A percentile compares a stretch with the other conserved stretches of the same genome.
These are phyloP conservation scores for Fraxinus americana DNA, from an alignment of 257 asterid species.

Conservation along the genomic window DNA sequence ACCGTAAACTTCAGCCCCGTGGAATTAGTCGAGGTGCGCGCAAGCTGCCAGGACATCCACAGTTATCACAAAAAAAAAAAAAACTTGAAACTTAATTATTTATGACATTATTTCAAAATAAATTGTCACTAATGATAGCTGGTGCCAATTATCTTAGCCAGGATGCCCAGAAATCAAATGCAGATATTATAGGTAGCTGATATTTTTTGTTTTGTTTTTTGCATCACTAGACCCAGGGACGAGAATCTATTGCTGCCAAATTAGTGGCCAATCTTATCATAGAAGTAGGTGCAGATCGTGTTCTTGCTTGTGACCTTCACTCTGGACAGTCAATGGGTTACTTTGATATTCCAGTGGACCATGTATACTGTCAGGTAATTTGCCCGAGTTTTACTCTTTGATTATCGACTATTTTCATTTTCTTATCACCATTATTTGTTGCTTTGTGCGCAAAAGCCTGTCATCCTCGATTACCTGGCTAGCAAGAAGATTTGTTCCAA, in stretches of 20 bases:
- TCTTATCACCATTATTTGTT: conserved; percentile 12
- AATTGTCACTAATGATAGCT: neutral
- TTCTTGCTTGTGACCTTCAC: conserved; percentile 93
- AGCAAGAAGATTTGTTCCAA: conserved; percentile 75
- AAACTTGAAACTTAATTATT: no score
- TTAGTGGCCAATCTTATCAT: conserved; percentile 84
- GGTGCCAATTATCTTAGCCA: neutral
- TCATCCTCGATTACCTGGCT: conserved; percentile 93
- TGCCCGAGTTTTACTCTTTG: conserved; percentile 11
- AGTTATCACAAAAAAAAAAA: no score
- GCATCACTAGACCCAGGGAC: conserved; percentile 73
- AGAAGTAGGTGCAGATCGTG: conserved; percentile 90
- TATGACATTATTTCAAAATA: neutral
- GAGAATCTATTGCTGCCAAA: conserved; percentile 93
- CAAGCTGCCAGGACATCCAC: no score
- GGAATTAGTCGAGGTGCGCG: no score
- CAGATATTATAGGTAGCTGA: conserved; percentile 6
- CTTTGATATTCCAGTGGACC: conserved; percentile 95
- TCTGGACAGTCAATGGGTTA: conserved; percentile 96
- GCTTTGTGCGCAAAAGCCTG: conserved; percentile 58
- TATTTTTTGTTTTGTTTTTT: conserved; percentile 8
- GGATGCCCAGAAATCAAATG: neutral
- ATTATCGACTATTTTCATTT: neutral
- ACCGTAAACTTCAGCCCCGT: no score
- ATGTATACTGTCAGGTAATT: conserved; percentile 79